Evolutionary conservation across 805 yeast species (phyloP).

Genomic region (Suhomyces pyralidae): DNA sequence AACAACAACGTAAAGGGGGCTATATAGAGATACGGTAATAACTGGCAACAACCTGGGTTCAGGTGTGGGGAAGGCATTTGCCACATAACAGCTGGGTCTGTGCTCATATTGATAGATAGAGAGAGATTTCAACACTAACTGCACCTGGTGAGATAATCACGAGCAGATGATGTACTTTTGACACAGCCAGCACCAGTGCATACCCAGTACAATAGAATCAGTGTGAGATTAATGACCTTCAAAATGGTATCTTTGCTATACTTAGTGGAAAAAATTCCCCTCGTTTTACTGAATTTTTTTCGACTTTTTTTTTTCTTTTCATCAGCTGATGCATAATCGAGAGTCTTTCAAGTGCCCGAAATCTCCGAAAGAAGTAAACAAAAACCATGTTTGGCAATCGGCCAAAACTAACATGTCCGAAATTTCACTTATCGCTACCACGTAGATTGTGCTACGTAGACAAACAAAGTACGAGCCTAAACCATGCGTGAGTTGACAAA

Average conservation of each 20-base stretch:
- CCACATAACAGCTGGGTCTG: not conserved
- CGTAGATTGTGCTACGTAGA: not conserved
- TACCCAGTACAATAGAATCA: not conserved
- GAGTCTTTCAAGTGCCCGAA: not conserved
- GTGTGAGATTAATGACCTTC: not conserved
- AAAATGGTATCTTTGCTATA: not conserved
- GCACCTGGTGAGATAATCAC: not conserved
- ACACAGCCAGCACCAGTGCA: not conserved
- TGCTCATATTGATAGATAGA: not conserved
- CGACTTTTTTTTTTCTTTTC: not conserved
- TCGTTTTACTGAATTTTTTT: not conserved
- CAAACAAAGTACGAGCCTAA: not conserved
- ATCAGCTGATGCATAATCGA: not conserved
- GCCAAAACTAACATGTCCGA: not conserved
- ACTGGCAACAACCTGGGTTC: not conserved
- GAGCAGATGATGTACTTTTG: not conserved
- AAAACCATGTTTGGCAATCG: not conserved
- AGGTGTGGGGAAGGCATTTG: not conserved
- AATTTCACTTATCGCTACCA: not conserved
- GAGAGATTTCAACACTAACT: not conserved
- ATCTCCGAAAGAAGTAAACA: not conserved
- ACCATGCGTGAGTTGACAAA: not conserved
- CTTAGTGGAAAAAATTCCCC: not conserved
- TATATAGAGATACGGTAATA: not conserved
- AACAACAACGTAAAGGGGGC: not conserved